These are phyloP conservation scores for Sonneratia caseolaris DNA, from an alignment of 345 rosid genomes.

Conservation along the genomic window DNA sequence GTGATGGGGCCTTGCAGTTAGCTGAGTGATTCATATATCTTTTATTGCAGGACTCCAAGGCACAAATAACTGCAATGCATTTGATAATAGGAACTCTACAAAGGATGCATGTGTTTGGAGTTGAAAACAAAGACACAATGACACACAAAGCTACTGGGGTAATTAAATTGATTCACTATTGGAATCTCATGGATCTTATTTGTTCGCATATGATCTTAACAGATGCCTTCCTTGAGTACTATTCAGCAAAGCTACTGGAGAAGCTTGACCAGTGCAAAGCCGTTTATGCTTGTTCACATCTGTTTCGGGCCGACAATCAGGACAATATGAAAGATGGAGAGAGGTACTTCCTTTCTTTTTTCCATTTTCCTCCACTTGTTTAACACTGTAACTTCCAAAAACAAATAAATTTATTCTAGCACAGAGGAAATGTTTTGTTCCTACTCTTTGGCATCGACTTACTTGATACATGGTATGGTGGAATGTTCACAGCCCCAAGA, in stretches of 20 bases:
- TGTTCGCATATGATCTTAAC: constrained; percentile 17
- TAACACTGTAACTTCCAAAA: background rate
- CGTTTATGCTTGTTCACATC: constrained; percentile 87
- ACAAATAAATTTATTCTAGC: background rate
- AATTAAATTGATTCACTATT: constrained; percentile 15
- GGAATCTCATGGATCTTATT: background rate
- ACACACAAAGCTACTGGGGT: constrained; percentile 98
- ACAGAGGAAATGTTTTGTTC: background rate
- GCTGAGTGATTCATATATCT: constrained; percentile 4
- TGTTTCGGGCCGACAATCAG: constrained; percentile 92
- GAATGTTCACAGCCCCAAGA: too few species aligned
- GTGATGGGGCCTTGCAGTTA: background rate
- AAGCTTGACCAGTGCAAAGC: constrained; percentile 99
- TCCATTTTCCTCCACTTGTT: background rate
- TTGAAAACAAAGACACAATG: constrained; percentile 93
- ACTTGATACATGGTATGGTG: too few species aligned
- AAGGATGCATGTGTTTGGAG: constrained; percentile 96
- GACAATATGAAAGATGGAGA: constrained; percentile 88
- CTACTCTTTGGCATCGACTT: too few species aligned
- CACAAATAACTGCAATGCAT: constrained; percentile 88
- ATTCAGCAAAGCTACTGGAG: constrained; percentile 93
- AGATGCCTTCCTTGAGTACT: constrained; percentile 36
- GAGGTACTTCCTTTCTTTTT: constrained; percentile 33
- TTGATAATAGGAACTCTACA: constrained; percentile 91
- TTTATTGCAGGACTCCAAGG: constrained; percentile 72